These are phyloP conservation scores for Coemansia guatemalensis DNA, from an alignment of 192 early-diverging fungal species.

Conservation along the genomic window DNA sequence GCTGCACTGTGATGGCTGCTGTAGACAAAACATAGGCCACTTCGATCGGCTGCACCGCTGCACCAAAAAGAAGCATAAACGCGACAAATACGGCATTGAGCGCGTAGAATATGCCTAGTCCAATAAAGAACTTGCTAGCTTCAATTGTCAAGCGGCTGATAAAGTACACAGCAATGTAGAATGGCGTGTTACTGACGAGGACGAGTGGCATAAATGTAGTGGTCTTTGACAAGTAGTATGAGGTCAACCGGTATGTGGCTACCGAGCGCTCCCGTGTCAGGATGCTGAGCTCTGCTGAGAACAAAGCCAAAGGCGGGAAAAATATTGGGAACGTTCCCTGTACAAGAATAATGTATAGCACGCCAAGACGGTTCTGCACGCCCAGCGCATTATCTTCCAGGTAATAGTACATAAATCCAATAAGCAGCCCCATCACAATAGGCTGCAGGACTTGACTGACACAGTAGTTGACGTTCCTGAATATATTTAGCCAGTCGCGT, in stretches of 20 bases:
- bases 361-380: conserved; percentile 54
- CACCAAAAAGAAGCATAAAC: conserved; percentile 45
- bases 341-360: conserved; percentile 52
- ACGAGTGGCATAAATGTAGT: conserved; percentile 52
- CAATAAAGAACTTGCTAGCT: conserved; percentile 52
- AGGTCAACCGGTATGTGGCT: conserved; percentile 62
- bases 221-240: conserved; percentile 65
- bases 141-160: conserved; percentile 41
- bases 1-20: conserved; percentile 41
- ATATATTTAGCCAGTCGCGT: conserved; percentile 52
- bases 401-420: conserved; percentile 61
- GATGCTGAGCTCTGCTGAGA: conserved; percentile 54
- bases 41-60: conserved; percentile 41
- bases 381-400: conserved; percentile 41
- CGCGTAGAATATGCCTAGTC: conserved; percentile 42
- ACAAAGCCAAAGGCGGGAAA: conserved; percentile 55
- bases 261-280: conserved; percentile 66
- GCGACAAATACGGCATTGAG: conserved; percentile 33
- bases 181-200: conserved; percentile 31
- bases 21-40: conserved; percentile 47
- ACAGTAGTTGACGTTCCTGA: conserved; percentile 45
- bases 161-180: conserved; percentile 52
- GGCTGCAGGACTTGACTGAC: conserved; percentile 36
- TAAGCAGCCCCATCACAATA: conserved; percentile 51
- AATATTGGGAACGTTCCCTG: conserved; percentile 59